phyloP scores from a whole-genome alignment of 352 stramenopile genomes.

The Phytophthora citrophthora region DNA sequence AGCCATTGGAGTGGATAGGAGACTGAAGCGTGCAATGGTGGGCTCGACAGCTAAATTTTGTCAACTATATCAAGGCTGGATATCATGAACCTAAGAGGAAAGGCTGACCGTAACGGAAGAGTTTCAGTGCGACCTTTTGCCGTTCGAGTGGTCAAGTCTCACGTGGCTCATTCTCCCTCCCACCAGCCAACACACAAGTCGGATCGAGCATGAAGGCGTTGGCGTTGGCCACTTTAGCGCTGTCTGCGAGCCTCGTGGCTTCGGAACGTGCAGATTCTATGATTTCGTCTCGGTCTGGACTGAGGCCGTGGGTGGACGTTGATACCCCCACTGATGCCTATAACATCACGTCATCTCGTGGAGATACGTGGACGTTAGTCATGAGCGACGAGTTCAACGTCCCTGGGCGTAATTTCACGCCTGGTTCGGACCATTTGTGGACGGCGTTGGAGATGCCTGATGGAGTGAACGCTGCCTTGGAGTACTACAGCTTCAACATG shows the following conservation, averaged over 20 bases:
- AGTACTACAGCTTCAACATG: constrained; percentile 93
- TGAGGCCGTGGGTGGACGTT: constrained; percentile 49
- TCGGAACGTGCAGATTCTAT: constrained; percentile 31
- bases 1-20: constrained; percentile 11
- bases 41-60: constrained; percentile 21
- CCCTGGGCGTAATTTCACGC: constrained; percentile 56
- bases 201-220: constrained; percentile 17
- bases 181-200: constrained; percentile 4
- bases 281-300: constrained; percentile 39
- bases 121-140: constrained; percentile 21
- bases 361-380: constrained; percentile 61
- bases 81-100: constrained; percentile 2
- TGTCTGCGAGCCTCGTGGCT: background rate
- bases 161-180: constrained; percentile 22
- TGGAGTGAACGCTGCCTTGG: constrained; percentile 66
- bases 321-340: constrained; percentile 36
- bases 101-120: constrained; percentile 18
- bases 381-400: constrained; percentile 84
- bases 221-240: constrained; percentile 3
- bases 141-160: constrained; percentile 8
- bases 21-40: constrained; percentile 1
- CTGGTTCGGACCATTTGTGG: constrained; percentile 77
- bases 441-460: constrained; percentile 64
- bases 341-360: constrained; percentile 49
- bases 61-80: constrained; percentile 4